Conservation (phyloP, 345 rosid species). For the thale cress (Arabidopsis thaliana) region TAIR10.1 NC_003075.7:581501-582000, state of each 20-base stretch:
- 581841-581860: no score
- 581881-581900: no score
- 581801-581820: not conserved
- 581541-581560: not conserved
- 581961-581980: no score
- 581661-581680: conserved; percentile 16
- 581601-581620: conserved; percentile 23
- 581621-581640: conserved; percentile 16
- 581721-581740: not conserved
- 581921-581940: no score
- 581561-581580: not conserved
- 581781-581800: not conserved
- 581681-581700: conserved; percentile 18
- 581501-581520: conserved; percentile 37
- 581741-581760: not conserved
- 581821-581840: not conserved
- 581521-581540: not conserved
- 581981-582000: no score
- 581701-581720: conserved; percentile 22
- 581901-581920: no score
- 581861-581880: no score
- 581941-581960: no score
- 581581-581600: conserved; percentile 2
- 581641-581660: not conserved
- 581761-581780: conserved; percentile 27